Conservation (phyloP, 2,329 filamentous ascomycete species). For the Thelonectria olida region DNA sequence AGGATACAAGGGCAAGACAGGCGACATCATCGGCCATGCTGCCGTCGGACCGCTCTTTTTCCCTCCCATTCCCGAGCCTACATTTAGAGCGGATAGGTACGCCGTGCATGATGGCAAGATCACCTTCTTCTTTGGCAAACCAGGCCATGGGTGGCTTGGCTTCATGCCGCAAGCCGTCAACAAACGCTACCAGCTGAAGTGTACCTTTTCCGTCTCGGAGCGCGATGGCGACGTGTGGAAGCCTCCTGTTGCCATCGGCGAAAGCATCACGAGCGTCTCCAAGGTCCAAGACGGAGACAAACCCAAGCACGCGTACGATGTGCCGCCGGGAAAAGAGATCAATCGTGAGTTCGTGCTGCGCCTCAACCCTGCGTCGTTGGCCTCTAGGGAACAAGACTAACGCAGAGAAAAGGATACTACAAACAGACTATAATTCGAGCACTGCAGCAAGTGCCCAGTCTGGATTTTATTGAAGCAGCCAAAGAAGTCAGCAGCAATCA, state of each 20-base stretch:
- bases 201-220: background rate
- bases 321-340: background rate
- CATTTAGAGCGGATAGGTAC: background rate
- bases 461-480: background rate
- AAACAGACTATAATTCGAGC: background rate
- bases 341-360: background rate
- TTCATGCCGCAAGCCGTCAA: background rate
- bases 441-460: background rate
- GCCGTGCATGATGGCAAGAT: background rate
- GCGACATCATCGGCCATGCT: background rate
- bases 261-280: background rate
- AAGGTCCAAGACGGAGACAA: background rate
- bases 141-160: background rate
- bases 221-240: background rate
- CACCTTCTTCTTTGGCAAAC: background rate
- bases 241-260: background rate
- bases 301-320: background rate
- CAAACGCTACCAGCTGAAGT: background rate
- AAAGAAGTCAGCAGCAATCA: background rate
- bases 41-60: background rate
- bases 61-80: background rate
- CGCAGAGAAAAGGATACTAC: background rate
- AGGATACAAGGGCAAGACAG: background rate
- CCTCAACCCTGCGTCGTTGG: background rate
- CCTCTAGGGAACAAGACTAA: background rate